Evolutionary conservation across 305 asterid species (phyloP).

Genomic region (Fraxinus floribunda): DNA sequence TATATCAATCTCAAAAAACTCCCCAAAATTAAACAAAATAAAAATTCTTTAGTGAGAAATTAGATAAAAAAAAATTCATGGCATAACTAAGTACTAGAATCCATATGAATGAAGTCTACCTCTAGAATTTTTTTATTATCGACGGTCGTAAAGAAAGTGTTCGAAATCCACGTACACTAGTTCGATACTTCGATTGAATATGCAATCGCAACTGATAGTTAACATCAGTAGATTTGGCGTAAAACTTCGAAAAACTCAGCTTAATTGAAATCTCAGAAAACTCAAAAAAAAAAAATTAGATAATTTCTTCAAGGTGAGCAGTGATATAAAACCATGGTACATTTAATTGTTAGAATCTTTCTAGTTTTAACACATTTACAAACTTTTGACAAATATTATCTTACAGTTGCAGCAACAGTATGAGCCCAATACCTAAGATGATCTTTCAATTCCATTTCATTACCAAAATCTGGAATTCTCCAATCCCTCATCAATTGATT

Average conservation of each 20-base stretch:
- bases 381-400: constrained; percentile 17
- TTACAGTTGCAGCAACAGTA: constrained; percentile 59
- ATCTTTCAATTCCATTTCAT: constrained; percentile 61
- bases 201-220: background rate
- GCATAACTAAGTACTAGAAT: background rate
- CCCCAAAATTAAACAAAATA: background rate
- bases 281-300: background rate
- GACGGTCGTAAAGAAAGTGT: background rate
- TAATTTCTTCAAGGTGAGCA: background rate
- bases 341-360: background rate
- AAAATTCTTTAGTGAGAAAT: background rate
- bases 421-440: constrained; percentile 76
- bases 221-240: too few species aligned
- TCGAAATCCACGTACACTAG: background rate
- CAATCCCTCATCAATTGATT: constrained; percentile 32
- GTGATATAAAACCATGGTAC: background rate
- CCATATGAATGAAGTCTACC: background rate
- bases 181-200: background rate
- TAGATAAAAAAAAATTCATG: background rate
- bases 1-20: too few species aligned
- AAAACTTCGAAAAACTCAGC: background rate
- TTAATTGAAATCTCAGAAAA: background rate
- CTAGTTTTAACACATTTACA: background rate
- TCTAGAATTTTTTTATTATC: background rate
- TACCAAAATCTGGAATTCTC: constrained; percentile 49